Conservation (phyloP, 345 rosid species). For the Turnera subulata region DNA sequence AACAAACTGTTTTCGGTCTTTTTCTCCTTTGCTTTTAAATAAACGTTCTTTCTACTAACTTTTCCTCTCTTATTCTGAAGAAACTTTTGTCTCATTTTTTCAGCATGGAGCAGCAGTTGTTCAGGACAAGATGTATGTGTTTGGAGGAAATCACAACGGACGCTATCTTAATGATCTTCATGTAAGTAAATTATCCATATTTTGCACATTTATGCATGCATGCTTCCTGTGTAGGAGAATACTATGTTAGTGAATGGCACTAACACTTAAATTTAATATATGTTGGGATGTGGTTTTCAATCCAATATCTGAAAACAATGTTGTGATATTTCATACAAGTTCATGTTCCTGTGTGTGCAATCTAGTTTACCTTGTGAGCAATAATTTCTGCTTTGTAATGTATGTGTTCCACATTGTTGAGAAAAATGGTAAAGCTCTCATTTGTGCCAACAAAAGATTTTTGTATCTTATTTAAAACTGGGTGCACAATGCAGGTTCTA, state of each 20-base stretch:
- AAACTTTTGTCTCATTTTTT: constrained; percentile 1
- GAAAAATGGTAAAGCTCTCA: too few species aligned
- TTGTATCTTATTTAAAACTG: constrained; percentile 10
- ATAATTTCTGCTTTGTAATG: too few species aligned
- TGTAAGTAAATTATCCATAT: constrained; percentile 43
- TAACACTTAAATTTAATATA: not conserved
- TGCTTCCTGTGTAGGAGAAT: not conserved
- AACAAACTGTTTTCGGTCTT: constrained; percentile 4
- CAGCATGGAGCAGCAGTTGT: constrained; percentile 95
- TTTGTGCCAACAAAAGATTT: too few species aligned
- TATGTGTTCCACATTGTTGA: too few species aligned
- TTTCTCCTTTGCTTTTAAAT: constrained; percentile 14
- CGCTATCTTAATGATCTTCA: constrained; percentile 93
- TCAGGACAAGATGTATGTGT: constrained; percentile 90
- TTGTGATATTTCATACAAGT: not conserved
- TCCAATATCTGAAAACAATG: not conserved
- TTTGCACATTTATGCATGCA: not conserved
- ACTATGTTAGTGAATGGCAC: not conserved
- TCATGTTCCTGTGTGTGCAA: not conserved
- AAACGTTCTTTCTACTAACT: constrained; percentile 9
- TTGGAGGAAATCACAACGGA: constrained; percentile 98
- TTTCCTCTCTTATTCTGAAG: constrained; percentile 11
- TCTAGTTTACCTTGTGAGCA: not conserved
- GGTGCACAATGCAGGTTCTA: constrained; percentile 57
- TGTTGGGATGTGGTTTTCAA: not conserved